Conservation (phyloP, 176 grass and related monocot genomes). For the Zea luxurians region DNA sequence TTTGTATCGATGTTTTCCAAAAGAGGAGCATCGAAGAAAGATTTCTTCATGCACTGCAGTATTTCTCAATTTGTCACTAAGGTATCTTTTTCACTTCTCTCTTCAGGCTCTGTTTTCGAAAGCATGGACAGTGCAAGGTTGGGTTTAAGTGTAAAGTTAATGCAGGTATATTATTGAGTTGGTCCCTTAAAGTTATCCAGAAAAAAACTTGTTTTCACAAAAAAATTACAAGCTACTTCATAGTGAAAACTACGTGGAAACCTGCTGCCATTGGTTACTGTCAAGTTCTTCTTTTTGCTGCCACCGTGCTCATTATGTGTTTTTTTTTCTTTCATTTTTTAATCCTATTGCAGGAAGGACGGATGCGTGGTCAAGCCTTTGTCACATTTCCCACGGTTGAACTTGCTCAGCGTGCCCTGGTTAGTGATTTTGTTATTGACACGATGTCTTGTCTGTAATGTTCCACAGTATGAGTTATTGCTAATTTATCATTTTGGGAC, state of each 20-base stretch:
- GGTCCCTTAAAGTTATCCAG: not conserved
- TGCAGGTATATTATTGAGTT: conserved; percentile 52
- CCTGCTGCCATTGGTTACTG: not conserved
- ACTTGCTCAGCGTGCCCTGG: conserved; percentile 72
- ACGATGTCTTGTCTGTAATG: not conserved
- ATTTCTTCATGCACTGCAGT: conserved; percentile 5
- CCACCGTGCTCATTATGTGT: not conserved
- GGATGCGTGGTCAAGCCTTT: conserved; percentile 93
- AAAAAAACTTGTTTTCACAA: not conserved
- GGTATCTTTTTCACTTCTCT: not conserved
- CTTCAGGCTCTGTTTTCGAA: conserved; percentile 79
- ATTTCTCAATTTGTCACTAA: not conserved
- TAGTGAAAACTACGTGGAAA: not conserved
- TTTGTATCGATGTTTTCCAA: not conserved
- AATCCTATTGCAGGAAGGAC: conserved; percentile 67
- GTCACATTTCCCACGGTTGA: conserved; percentile 84
- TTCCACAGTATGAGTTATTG: not conserved
- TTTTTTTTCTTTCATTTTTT: conserved; percentile 9
- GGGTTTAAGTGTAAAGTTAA: conserved; percentile 77
- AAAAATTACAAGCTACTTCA: not conserved
- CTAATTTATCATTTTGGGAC: not conserved
- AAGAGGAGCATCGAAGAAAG: not conserved
- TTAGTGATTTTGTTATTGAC: conserved; percentile 46
- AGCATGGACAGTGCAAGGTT: conserved; percentile 55
- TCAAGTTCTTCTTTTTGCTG: not conserved